Base-by-base conservation (phyloP, 495 filamentous ascomycete genomes). In the Aspergillus asperescens region DNA sequence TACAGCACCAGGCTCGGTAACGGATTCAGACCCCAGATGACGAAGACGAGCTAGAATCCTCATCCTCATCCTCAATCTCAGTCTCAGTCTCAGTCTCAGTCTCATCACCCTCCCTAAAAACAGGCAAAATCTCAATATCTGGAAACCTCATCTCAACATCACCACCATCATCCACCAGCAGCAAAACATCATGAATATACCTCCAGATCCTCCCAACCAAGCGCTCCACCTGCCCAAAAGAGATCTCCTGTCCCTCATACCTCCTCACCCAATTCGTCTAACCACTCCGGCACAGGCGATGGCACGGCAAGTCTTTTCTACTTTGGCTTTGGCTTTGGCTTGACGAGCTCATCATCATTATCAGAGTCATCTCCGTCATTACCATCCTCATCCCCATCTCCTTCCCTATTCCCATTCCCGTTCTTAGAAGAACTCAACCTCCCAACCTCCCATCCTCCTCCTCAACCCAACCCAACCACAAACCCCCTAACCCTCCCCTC, bases 111-210 rank as follows among this genome's bases (percentile, higher is more conserved):
- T 45, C 43, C 37, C 55, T 32, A 48, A 83, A 81, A 20, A 71
- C 73, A 5, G 85, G 84, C 16, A 89, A 64, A 24, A 89, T 77
- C 61, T 88, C 85, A 28, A 89, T 75, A 56, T 86, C 84, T 0
- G 85, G 85, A 34, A 88, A 81, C 9, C 54, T 50, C 1, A 62
- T 12, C 2, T 31, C 29, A 7, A 5, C 9, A 12, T 31, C 29
- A 31, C 13, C 32, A n/a, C n/a, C n/a, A n/a, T n/a, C n/a, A n/a
- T n/a, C n/a, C n/a, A n/a, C n/a, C n/a, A n/a, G n/a, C n/a, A n/a
- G n/a, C 12, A 15, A 3, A 5, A 55, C 8, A 1, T 15, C 15
- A 10, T n/a, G 27, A 41, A 74, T 23, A 10, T 54, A 15, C 9
- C 50, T 35, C 1, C 34, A 43, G 13, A 61, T 12, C 10, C 16